Base-by-base conservation (phyloP, 805 yeast species). In the Schwanniomyces pseudopolymorphus region DNA sequence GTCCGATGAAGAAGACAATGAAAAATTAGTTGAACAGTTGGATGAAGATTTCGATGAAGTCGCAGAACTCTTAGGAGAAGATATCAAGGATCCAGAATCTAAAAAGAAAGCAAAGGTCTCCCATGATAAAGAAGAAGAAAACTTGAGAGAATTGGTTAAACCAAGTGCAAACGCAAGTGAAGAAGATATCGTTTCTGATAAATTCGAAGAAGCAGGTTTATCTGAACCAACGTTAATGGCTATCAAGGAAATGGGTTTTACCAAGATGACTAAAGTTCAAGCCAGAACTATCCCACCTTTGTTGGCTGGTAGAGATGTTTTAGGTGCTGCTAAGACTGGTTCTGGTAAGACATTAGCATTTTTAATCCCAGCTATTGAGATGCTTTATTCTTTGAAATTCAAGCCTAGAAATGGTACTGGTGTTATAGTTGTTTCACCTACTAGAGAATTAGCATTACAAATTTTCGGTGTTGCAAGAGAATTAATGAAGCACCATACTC, bases 291-390 rank as follows among this genome's bases (percentile, higher is more conserved):
- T 94, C 46, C 98, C 99, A 5, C 98, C 99, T 9, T 75, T 94
- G 51, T 71, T 95, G 52, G 97, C 98, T 1, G 99, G 99, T 38
- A 82, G 92, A 57, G 99, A 94, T 69, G 98, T 95, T 17, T 77
- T 94, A 45, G 99, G 99, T 55, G 99, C 99, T n/a, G 99, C 99
- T 47, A 92, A 91, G 72, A 94, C 99, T 2, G 99, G 99, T 45
- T 90, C 97, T 1, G 99, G 99, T 64, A 94, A 94, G 73, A 94
- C 99, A 0, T 73, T 95, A 50, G 98, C 99, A 8, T 94, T 94
- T 58, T 74, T 94, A 60, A 79, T 94, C 49, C 99, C 99, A 11
- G 99, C 99, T 26, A 85, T 94, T 53, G 99, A 94, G 70, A 73
- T 90, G 72, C 77, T 94, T 45, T 87, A 91, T 63, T 84, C 96